phyloP scores from a whole-genome alignment of 164 flowering plant genomes.

The Saururus chinensis region DNA sequence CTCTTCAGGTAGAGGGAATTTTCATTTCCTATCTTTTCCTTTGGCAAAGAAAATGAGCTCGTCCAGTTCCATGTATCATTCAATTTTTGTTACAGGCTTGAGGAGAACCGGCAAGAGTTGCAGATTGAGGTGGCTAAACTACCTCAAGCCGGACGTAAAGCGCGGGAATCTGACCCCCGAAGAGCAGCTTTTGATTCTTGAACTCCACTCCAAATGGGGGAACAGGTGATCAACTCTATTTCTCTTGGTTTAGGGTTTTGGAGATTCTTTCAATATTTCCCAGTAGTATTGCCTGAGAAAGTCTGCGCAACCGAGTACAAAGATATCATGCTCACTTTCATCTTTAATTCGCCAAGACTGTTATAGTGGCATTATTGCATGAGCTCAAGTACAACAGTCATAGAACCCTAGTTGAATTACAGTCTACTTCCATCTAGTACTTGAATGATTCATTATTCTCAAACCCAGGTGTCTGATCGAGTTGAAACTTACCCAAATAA shows the following conservation, averaged over 20 bases:
- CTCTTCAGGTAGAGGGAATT: conserved; percentile 39
- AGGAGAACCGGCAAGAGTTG: conserved; percentile 88
- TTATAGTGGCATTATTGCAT: too few relatives aligned
- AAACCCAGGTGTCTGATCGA: too few relatives aligned
- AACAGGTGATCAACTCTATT: conserved; percentile 33
- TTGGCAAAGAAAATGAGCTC: too few relatives aligned
- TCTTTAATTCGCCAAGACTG: too few relatives aligned
- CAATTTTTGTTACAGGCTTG: conserved; percentile 29
- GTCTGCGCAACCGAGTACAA: not conserved
- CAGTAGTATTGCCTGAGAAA: not conserved
- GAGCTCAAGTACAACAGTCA: too few relatives aligned
- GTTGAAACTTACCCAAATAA: too few relatives aligned
- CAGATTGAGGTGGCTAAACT: conserved; percentile 83
- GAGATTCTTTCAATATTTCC: not conserved
- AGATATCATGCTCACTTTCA: too few relatives aligned
- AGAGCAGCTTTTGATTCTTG: conserved; percentile 70
- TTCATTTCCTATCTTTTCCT: too few relatives aligned
- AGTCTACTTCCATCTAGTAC: too few relatives aligned
- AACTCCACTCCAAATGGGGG: conserved; percentile 84
- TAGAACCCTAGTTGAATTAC: too few relatives aligned
- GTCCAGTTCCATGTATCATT: too few relatives aligned
- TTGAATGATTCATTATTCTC: too few relatives aligned
- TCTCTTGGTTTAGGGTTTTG: not conserved
- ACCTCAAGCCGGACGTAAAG: conserved; percentile 68
- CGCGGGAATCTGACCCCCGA: conserved; percentile 63